These are phyloP conservation scores for Hymenoscyphus repandus DNA, from an alignment of 2,329 filamentous ascomycete species.

Conservation along the genomic window DNA sequence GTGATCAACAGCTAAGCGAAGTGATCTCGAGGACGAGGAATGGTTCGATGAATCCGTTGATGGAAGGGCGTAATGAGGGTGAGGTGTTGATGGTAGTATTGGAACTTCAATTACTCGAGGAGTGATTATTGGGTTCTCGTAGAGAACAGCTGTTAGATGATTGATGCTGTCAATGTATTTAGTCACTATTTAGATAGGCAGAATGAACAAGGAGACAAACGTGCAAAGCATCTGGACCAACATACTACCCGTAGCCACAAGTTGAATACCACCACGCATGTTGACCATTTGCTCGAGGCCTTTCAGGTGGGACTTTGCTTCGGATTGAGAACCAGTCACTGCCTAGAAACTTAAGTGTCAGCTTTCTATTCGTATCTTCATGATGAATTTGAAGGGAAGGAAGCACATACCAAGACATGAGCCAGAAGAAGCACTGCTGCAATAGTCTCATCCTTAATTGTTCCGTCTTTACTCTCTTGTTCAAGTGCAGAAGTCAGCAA, in stretches of 20 bases:
- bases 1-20: not conserved
- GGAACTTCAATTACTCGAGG: not conserved
- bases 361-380: too few species aligned
- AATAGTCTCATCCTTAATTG: slow-evolving; percentile 13
- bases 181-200: not conserved
- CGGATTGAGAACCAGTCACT: slow-evolving; percentile 11
- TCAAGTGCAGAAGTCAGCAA: slow-evolving; percentile 10
- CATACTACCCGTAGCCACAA: slow-evolving; percentile 10
- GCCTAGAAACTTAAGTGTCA: slow-evolving; percentile 5
- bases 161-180: slow-evolving; percentile 7
- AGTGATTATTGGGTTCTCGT: slow-evolving; percentile 5
- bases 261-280: slow-evolving; percentile 12
- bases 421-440: slow-evolving; percentile 14
- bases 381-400: not conserved
- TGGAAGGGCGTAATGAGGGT: not conserved
- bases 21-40: too few species aligned
- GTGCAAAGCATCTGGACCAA: slow-evolving; percentile 22
- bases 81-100: not conserved
- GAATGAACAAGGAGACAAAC: slow-evolving; percentile 1
- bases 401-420: slow-evolving; percentile 13
- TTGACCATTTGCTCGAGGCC: slow-evolving; percentile 14
- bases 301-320: slow-evolving; percentile 16
- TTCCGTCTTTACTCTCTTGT: not conserved
- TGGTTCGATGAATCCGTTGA: too few species aligned
- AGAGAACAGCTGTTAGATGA: slow-evolving; percentile 16